Conservation (phyloP, 345 rosid species). For the Punica granatum region DNA sequence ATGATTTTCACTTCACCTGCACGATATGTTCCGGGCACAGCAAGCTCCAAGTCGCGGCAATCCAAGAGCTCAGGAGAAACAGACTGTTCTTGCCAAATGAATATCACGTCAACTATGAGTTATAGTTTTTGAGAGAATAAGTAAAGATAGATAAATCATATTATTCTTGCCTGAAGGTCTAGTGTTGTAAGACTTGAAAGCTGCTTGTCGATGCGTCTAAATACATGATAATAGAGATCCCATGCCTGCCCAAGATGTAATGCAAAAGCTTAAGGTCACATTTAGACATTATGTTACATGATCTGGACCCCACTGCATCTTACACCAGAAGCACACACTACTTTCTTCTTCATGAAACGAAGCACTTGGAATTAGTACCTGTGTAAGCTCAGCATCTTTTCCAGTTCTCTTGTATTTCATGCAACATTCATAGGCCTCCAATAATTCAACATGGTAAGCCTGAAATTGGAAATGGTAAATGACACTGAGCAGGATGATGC, state of each 20-base stretch:
- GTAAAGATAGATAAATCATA: slow-evolving; percentile 5
- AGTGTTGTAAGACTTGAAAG: slow-evolving; percentile 82
- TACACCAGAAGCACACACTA: not conserved
- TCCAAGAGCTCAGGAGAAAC: slow-evolving; percentile 92
- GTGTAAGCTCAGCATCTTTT: slow-evolving; percentile 94
- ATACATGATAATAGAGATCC: slow-evolving; percentile 96
- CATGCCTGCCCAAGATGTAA: slow-evolving; percentile 66
- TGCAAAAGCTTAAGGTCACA: slow-evolving; percentile 8
- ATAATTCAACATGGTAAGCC: slow-evolving; percentile 84
- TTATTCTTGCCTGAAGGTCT: slow-evolving; percentile 72
- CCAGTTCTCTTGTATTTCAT: slow-evolving; percentile 77
- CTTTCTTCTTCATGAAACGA: not conserved
- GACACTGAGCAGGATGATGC: not conserved
- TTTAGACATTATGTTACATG: not conserved
- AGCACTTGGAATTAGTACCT: slow-evolving; percentile 35
- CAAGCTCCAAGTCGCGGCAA: slow-evolving; percentile 87
- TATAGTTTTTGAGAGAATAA: not conserved
- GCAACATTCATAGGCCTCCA: slow-evolving; percentile 93
- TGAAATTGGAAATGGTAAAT: slow-evolving; percentile 20
- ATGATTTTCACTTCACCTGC: slow-evolving; percentile 42
- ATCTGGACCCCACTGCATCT: not conserved
- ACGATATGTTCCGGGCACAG: slow-evolving; percentile 95
- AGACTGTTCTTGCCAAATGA: slow-evolving; percentile 39
- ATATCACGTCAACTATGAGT: not conserved
- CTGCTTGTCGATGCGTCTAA: slow-evolving; percentile 93